phyloP scores from a whole-genome alignment of 2,329 filamentous ascomycete species.

The Sordariomycetes sp. region DNA sequence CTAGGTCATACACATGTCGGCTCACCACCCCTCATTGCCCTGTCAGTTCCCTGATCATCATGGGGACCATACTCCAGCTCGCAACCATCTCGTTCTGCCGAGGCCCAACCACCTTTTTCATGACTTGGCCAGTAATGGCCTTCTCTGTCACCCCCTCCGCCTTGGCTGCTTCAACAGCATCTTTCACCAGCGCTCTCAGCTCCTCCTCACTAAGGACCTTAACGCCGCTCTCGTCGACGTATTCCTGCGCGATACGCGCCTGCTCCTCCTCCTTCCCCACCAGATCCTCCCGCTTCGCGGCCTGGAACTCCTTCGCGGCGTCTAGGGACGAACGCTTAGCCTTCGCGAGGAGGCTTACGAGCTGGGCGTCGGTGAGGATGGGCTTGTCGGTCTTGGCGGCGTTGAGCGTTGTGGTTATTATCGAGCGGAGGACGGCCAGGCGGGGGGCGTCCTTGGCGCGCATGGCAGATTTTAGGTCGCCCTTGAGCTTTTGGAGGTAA shows the following conservation, averaged over 20 bases:
- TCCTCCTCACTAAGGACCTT: conserved; percentile 47
- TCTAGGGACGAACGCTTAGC: conserved; percentile 45
- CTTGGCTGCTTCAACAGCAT: conserved; percentile 38
- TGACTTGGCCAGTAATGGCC: conserved; percentile 44
- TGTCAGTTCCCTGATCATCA: conserved; percentile 43
- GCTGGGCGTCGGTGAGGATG: conserved; percentile 58
- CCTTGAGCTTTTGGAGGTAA: conserved; percentile 41
- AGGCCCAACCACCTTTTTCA: conserved; percentile 47
- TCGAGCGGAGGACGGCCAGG: conserved; percentile 55
- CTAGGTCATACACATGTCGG: not conserved
- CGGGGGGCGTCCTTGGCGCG: conserved; percentile 52
- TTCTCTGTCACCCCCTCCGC: conserved; percentile 32
- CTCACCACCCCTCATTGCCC: not conserved
- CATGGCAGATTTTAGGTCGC: conserved; percentile 57
- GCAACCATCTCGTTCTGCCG: conserved; percentile 51
- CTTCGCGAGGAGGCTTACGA: conserved; percentile 58
- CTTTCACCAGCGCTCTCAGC: conserved; percentile 40
- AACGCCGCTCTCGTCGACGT: conserved; percentile 48
- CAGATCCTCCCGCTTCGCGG: conserved; percentile 55
- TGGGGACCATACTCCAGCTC: conserved; percentile 50
- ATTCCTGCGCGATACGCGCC: conserved; percentile 53
- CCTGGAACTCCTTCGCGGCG: conserved; percentile 52
- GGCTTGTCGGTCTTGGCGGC: conserved; percentile 62
- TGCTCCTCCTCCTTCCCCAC: conserved; percentile 61
- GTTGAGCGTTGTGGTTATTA: conserved; percentile 63